Percentiles rank a stretch among this genome's conserved stretches.
Conservation (phyloP, 306 rosid genomes). For the Amphicarpaea edgeworthii region DNA sequence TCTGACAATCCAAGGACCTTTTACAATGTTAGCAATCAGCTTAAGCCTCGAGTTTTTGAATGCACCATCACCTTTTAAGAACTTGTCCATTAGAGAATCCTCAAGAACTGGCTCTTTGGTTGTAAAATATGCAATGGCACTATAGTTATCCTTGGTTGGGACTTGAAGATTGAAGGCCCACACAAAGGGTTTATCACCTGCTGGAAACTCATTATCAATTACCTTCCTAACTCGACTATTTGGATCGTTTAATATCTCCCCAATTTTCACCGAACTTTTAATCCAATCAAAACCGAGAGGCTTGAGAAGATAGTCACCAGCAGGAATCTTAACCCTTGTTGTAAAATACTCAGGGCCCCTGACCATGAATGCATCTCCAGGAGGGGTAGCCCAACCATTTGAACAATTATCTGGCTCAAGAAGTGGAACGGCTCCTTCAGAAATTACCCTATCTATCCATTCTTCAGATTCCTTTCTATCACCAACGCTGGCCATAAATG, state of each 20-base stretch:
- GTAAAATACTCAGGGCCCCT: constrained; percentile 91
- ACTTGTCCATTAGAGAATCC: constrained; percentile 75
- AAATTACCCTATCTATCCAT: constrained; percentile 74
- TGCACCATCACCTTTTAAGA: constrained; percentile 69
- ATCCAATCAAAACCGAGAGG: constrained; percentile 97
- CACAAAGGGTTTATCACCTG: constrained; percentile 70
- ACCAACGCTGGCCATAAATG: constrained; percentile 60
- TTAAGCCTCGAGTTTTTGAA: constrained; percentile 85
- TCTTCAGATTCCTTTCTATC: constrained; percentile 59
- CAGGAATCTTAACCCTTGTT: constrained; percentile 77
- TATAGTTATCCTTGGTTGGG: constrained; percentile 79
- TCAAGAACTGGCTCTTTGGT: constrained; percentile 59
- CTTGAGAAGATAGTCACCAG: constrained; percentile 73
- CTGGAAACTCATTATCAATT: constrained; percentile 67
- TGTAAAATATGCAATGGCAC: constrained; percentile 77
- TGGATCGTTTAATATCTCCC: constrained; percentile 71
- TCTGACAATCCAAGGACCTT: constrained; percentile 94
- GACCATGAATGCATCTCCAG: constrained; percentile 76
- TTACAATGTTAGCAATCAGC: constrained; percentile 80
- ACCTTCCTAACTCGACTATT: constrained; percentile 65
- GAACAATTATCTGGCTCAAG: constrained; percentile 65
- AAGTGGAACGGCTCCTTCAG: constrained; percentile 77
- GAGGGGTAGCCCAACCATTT: constrained; percentile 91
- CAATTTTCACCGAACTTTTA: constrained; percentile 73
- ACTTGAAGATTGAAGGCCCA: constrained; percentile 94